Base-by-base conservation (phyloP, 495 filamentous ascomycete genomes). In the Talaromyces ruber region DNA sequence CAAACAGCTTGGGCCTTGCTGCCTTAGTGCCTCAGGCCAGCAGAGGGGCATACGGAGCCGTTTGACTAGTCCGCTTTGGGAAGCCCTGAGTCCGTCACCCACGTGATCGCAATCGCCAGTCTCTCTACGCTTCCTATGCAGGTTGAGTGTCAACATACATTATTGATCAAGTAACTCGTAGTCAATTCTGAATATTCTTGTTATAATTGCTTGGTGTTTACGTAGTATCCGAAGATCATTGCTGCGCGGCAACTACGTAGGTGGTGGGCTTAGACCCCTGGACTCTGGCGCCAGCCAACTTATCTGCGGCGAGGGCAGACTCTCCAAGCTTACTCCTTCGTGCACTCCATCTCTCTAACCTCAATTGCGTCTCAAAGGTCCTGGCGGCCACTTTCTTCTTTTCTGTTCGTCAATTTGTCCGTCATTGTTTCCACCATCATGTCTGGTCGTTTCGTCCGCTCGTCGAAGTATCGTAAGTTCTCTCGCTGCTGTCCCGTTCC, bases 381-480 rank as follows among this genome's bases (percentile, higher is more conserved):
- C 58, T 59, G 58, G 58, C 16, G 58, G 29, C 34, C 62, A 53
- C 63, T 61, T 52, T 63, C 34, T 61, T 62, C 47, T 56, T 58
- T 58, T 45, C 43, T 66, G 59, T 65, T 63, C 57, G 63, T 65
- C 63, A 65, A 63, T 58, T 62, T 54, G 64, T 61, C 65, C 66
- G 69, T 56, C 50, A 60, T 54, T 55, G 37, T 26, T 55, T 61
- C 62, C 67, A 58, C 59, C 63, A 64, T 54, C 60, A 98, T 98
- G 94, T 86, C 93, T 72, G 92, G 92, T 72, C 91, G 94, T 74
- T 98, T 98, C 78, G 95, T 98, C 75, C 88, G 94, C 79, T 88
- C 92, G 74, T 97, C 93, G 69, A 98, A 98, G 77, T 98, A 97
- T 80, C 92, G 95, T 97, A 80, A 82, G 93, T 82, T 55, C 53